Base-by-base conservation (phyloP, 176 grass and related monocot genomes). In the Olyra latifolia region DNA sequence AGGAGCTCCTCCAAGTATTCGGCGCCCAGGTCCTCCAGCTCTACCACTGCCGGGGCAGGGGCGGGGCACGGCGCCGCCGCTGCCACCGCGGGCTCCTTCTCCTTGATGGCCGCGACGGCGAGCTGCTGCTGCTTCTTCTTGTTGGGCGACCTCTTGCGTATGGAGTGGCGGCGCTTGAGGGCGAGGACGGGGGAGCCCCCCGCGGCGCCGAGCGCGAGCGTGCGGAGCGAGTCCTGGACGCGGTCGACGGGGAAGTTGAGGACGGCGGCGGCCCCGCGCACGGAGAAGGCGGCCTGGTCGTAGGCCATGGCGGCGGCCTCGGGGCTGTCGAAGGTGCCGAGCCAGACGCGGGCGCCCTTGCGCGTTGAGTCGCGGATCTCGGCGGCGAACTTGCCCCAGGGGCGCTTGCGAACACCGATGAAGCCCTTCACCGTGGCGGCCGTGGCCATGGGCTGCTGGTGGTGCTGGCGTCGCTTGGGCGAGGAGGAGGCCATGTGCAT, bases 361-460 rank as follows among this genome's bases (percentile, higher is more conserved):
- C 89, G 86, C 0, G 94, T 94, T 9, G 95, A 98, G 68, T 98
- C 95, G 23, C 95, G 61, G 65, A 98, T 98, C 85, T 98, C 95
- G 0, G 95, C 92, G 0, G 95, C 95, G 80, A 92, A 98, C 52
- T 98, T 98, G 35, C 95, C 95, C 95, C 95, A 98, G 0, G 95
- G 95, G 0, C 95, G 88, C 88, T 78, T 91, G 11, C 95, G 76
- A 19, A 98, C 95, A n/a, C 95, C 95, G 65, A 94, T 92, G 76
- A 90, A 88, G 41, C 75, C 73, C 80, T 74, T 82, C 44, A 38
- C n/a, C n/a, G n/a, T n/a, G 8, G 63, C 1, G 39, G 65, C 8
- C 0, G 68, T 0, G 22, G 7, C 12, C 0, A 17, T 6, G 5
- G 20, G 10, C 57, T 14, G 41, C 41, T 52, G 15, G 14, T 65